Conservation (phyloP, 2,329 filamentous ascomycete species). For the Colletotrichum theobromicola region DNA sequence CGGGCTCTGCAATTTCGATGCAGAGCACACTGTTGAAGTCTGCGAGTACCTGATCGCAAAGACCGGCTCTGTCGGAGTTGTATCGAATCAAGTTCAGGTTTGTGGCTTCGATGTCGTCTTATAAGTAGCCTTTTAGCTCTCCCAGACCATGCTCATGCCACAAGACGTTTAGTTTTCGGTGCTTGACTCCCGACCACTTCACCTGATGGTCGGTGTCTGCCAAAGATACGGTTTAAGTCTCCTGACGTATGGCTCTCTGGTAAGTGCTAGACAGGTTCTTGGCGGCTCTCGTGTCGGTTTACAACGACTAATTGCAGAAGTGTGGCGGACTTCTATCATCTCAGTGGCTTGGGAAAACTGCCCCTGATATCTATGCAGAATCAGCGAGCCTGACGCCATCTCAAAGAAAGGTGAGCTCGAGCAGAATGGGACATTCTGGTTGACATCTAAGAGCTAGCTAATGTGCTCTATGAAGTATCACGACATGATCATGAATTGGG, state of each 20-base stretch:
- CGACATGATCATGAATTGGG: constrained; percentile 1
- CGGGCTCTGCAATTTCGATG: constrained; percentile 5
- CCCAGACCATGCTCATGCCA: background rate
- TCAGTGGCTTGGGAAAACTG: background rate
- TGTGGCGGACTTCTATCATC: background rate
- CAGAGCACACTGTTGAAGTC: background rate
- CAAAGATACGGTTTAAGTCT: background rate
- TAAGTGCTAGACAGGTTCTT: background rate
- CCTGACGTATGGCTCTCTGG: background rate
- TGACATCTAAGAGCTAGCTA: background rate
- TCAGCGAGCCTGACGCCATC: background rate
- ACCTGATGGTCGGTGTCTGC: background rate
- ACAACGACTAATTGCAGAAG: background rate
- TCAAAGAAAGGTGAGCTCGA: background rate
- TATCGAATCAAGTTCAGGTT: background rate
- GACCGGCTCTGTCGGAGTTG: background rate
- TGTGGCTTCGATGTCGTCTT: background rate
- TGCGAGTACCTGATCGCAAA: constrained; percentile 11
- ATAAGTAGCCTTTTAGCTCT: background rate
- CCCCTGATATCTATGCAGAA: background rate
- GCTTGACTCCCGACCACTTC: background rate
- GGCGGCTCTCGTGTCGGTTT: background rate
- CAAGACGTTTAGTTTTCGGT: background rate
- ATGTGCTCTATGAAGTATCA: background rate
- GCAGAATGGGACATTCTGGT: background rate